These are phyloP conservation scores for Microbotryomycetes sp. DNA, from an alignment of 1,284 basidiomycete species.

Conservation along the genomic window DNA sequence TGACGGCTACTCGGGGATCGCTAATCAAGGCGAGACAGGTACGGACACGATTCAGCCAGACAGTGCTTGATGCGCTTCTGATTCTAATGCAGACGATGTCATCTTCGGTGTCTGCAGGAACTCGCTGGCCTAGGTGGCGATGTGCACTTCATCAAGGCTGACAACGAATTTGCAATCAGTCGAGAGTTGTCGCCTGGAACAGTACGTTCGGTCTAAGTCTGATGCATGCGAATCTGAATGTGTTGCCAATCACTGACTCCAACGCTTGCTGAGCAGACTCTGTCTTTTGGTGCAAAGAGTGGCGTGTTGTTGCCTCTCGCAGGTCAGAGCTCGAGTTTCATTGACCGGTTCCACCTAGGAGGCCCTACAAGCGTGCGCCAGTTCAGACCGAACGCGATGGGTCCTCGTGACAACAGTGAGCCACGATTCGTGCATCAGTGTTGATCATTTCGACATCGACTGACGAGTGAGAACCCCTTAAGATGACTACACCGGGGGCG, in stretches of 20 bases:
- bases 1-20: slow-evolving; percentile 59
- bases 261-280: slow-evolving; percentile 47
- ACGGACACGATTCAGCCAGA: slow-evolving; percentile 3
- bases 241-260: too few relatives aligned
- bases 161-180: slow-evolving; percentile 61
- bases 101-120: slow-evolving; percentile 49
- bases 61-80: background rate
- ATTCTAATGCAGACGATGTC: slow-evolving; percentile 6
- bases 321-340: slow-evolving; percentile 51
- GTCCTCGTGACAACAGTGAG: slow-evolving; percentile 67
- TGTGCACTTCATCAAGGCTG: slow-evolving; percentile 57
- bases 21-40: slow-evolving; percentile 58
- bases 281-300: slow-evolving; percentile 52
- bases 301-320: slow-evolving; percentile 58
- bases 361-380: slow-evolving; percentile 84
- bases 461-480: background rate
- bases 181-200: slow-evolving; percentile 50
- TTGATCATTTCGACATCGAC: background rate
- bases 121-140: slow-evolving; percentile 70
- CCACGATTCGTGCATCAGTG: slow-evolving; percentile 36
- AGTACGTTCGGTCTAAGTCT: slow-evolving; percentile 38
- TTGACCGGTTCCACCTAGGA: slow-evolving; percentile 87
- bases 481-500: slow-evolving; percentile 77
- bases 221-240: too few relatives aligned
- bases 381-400: slow-evolving; percentile 78